phyloP scores from a whole-genome alignment of 208 protist genomes.

The Vickermania spadyakhi region DNA sequence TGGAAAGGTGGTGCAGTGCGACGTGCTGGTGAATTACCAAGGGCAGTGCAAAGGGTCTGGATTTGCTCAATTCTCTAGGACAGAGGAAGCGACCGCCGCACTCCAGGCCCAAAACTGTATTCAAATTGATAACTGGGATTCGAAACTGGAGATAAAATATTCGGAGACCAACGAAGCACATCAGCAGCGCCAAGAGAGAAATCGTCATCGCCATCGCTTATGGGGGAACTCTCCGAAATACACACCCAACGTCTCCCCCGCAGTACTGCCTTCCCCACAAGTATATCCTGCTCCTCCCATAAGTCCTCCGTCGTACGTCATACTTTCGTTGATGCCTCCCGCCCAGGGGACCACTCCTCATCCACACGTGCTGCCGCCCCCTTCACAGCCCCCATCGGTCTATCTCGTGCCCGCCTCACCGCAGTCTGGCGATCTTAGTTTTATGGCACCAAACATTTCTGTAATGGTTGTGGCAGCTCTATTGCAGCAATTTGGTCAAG shows the following conservation, averaged over 20 bases:
- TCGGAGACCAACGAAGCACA: constrained; percentile 74
- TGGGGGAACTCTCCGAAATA: constrained; percentile 70
- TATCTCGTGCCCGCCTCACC: constrained; percentile 21
- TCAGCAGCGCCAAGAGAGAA: constrained; percentile 81
- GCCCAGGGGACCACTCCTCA: constrained; percentile 12
- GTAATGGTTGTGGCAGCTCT: constrained; percentile 49
- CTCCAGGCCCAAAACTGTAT: constrained; percentile 39
- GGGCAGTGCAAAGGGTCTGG: constrained; percentile 89
- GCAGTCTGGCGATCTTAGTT: constrained; percentile 62
- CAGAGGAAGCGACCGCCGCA: constrained; percentile 56
- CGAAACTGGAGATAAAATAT: constrained; percentile 75
- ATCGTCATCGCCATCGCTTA: constrained; percentile 67
- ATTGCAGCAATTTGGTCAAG: constrained; percentile 50
- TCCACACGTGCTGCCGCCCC: constrained; percentile 10
- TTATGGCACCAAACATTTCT: constrained; percentile 40
- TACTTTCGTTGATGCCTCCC: constrained; percentile 5
- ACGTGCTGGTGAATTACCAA: constrained; percentile 76
- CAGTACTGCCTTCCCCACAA: constrained; percentile 47
- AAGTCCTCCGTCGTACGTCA: constrained; percentile 13
- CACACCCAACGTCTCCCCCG: constrained; percentile 6
- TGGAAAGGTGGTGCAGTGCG: constrained; percentile 58
- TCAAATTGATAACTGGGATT: constrained; percentile 65
- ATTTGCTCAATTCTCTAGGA: constrained; percentile 76
- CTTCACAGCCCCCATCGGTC: constrained; percentile 16
- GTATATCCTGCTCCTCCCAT: constrained; percentile 20